phyloP scores from a whole-genome alignment of 2,329 filamentous ascomycete genomes.

The Penicillium sp. region DNA sequence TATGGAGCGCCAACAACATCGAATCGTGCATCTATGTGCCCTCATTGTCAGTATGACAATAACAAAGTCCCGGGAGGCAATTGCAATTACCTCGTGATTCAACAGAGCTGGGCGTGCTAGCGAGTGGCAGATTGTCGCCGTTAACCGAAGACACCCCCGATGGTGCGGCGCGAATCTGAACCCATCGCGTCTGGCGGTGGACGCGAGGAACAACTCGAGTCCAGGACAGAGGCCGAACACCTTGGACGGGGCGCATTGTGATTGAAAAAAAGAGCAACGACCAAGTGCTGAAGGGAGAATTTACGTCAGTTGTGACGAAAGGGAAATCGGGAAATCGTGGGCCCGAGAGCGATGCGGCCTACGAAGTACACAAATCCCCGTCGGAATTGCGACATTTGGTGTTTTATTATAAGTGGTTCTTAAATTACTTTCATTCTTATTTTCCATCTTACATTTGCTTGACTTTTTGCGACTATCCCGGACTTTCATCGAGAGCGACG shows the following conservation, averaged over 20 bases:
- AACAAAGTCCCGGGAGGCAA: not conserved
- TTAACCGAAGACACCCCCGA: conserved; percentile 39
- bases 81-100: conserved; percentile 42
- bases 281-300: conserved; percentile 16
- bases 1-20: conserved; percentile 89
- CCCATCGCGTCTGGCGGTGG: conserved; percentile 35
- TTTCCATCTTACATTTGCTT: not conserved
- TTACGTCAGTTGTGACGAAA: conserved; percentile 26
- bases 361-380: conserved; percentile 15
- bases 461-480: not conserved
- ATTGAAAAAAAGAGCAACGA: conserved; percentile 1
- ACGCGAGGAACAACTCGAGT: conserved; percentile 31
- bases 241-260: conserved; percentile 40
- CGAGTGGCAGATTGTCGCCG: conserved; percentile 38
- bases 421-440: not conserved
- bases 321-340: conserved; percentile 26
- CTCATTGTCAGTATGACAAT: conserved; percentile 13
- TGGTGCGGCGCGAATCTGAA: conserved; percentile 47
- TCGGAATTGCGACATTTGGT: conserved; percentile 28
- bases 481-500: not conserved
- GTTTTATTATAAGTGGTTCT: not conserved
- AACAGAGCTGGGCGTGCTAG: conserved; percentile 39
- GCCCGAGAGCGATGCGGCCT: conserved; percentile 18
- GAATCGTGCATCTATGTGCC: conserved; percentile 76
- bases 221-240: conserved; percentile 35